Base-by-base conservation (phyloP, 1,284 basidiomycete genomes). In the Neotropicomus parvogracilis region DNA sequence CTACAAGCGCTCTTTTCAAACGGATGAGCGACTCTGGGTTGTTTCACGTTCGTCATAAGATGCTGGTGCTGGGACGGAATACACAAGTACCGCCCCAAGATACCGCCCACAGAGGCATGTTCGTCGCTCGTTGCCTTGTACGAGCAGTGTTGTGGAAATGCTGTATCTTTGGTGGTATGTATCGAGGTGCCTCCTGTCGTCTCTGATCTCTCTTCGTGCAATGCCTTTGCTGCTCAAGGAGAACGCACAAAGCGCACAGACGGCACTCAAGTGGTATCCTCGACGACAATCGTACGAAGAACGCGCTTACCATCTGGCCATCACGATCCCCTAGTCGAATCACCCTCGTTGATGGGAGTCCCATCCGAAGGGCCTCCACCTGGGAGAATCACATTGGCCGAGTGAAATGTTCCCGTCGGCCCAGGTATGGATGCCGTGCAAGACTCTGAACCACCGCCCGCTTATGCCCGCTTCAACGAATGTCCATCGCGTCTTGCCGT, bases 101-200 rank as follows among this genome's bases (percentile, higher is more conserved):
- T 44, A 49, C 6, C 40, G 29, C 14, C 43, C 50, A 16, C 49
- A 37, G 31, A 49, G 21, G 12, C 49, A 47, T 24, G n/a, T 26
- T 34, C 44, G 36, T 13, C 40, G 45, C 32, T 48, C 48, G 6
- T 28, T 64, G 39, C 57, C 57, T 36, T 51, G 59, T 7, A 52
- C 48, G 13, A 49, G 37, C n/a, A 55, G 44, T 20, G 41, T 62
- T 31, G 54, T 56, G 49, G 58, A 58, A 29, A 56, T 60, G 29
- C 37, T 64, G 17, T 59, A 64, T 46, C 55, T 57, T n/a, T 28
- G 38, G n/a, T 57, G 57, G 31, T 59, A 50, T 45, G 31, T 59
- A 50, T 45, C 38, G 52, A 19, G 48, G 44, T 26, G 48, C 46
- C 19, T 31, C 36, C 44, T 9, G 17, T 38, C 10, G 40, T 52